phyloP scores from a whole-genome alignment of 768 basidiomycete genomes.

The Suillus paluster region DNA sequence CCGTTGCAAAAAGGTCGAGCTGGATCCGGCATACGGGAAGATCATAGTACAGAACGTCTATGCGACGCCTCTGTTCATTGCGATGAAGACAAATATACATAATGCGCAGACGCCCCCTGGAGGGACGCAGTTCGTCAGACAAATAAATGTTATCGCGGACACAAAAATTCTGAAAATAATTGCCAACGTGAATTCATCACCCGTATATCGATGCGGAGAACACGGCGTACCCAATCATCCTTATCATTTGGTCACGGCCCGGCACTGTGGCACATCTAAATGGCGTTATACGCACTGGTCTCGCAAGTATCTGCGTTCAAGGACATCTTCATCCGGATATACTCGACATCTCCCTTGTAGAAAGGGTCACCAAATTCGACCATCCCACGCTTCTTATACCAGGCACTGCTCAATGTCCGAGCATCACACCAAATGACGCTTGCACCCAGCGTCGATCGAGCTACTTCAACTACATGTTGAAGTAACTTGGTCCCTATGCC shows the following conservation, averaged over 20 bases:
- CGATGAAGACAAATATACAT: not conserved
- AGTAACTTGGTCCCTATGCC: conserved; percentile 60
- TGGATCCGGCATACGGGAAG: not conserved
- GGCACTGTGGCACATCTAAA: not conserved
- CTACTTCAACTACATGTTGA: conserved; percentile 41
- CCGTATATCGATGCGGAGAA: not conserved
- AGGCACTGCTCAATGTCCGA: conserved; percentile 44
- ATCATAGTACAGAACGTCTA: not conserved
- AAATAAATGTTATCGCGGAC: not conserved
- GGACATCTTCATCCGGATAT: conserved; percentile 55
- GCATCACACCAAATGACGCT: conserved; percentile 63
- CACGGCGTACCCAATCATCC: not conserved
- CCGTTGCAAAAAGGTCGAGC: not conserved
- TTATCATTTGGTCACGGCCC: conserved; percentile 5
- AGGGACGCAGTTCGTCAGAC: not conserved
- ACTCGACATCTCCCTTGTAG: conserved; percentile 58
- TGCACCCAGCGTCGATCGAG: conserved; percentile 45
- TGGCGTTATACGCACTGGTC: conserved; percentile 4
- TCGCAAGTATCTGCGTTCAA: conserved; percentile 10
- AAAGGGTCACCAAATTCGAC: conserved; percentile 52
- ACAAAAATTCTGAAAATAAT: not conserved
- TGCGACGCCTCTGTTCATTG: not conserved
- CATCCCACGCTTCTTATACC: conserved; percentile 61
- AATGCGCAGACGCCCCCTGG: not conserved
- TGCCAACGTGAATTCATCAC: not conserved